phyloP scores from a whole-genome alignment of 2,329 filamentous ascomycete species.

The Diaporthe citri region DNA sequence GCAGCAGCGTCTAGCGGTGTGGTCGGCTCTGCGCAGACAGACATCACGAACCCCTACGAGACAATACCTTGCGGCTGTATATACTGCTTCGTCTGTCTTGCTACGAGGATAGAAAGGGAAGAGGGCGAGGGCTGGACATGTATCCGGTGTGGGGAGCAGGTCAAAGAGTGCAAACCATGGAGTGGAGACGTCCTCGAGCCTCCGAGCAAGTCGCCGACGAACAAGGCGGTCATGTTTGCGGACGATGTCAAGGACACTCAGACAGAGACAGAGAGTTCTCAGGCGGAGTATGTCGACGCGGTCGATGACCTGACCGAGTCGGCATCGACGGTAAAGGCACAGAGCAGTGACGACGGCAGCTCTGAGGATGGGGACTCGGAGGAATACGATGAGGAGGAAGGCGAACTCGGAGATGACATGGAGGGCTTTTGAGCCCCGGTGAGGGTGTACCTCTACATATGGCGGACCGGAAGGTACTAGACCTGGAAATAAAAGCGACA shows the following conservation, averaged over 20 bases:
- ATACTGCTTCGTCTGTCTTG: conserved; percentile 97
- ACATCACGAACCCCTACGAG: conserved; percentile 97
- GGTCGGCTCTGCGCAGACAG: conserved; percentile 88
- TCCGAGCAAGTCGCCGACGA: conserved; percentile 53
- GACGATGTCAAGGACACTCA: conserved; percentile 61
- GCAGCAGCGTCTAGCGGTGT: conserved; percentile 81
- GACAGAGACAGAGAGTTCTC: conserved; percentile 46
- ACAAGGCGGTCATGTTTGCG: conserved; percentile 73
- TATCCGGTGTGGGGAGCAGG: conserved; percentile 85
- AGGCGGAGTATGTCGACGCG: conserved; percentile 37
- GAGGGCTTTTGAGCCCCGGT: conserved; percentile 30
- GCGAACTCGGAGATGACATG: conserved; percentile 46
- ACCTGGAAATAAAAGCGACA: neutral
- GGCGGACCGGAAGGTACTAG: neutral
- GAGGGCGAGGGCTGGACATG: conserved; percentile 96
- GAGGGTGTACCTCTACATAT: neutral
- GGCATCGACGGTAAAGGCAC: conserved; percentile 39
- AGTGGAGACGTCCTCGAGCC: conserved; percentile 85
- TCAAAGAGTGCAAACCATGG: conserved; percentile 92
- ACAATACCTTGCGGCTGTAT: conserved; percentile 89
- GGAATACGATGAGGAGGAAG: conserved; percentile 49
- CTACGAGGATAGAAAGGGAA: conserved; percentile 88
- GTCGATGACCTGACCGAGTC: conserved; percentile 32
- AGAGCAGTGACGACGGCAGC: conserved; percentile 41
- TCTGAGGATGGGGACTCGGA: conserved; percentile 45